Evolutionary conservation across 192 early-diverging fungal species (phyloP).

Genomic region (Mortierella hygrophila): DNA sequence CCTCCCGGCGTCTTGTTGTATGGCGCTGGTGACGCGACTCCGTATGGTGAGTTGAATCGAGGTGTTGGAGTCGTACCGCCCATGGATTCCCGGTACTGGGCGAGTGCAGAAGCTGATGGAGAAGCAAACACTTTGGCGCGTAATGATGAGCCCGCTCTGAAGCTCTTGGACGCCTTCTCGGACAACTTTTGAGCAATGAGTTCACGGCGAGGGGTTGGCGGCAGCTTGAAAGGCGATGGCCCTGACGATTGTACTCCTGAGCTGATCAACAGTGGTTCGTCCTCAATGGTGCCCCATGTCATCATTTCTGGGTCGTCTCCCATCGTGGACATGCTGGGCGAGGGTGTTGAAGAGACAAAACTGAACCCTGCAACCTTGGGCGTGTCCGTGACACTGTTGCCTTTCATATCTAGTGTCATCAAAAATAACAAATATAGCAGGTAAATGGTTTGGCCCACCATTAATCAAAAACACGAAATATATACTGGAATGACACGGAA

Average conservation of each 20-base stretch:
- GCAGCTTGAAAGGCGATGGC: slow-evolving; percentile 66
- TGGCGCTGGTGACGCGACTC: slow-evolving; percentile 1
- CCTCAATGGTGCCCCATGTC: slow-evolving; percentile 91
- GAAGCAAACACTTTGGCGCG: slow-evolving; percentile 41
- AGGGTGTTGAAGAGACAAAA: slow-evolving; percentile 79
- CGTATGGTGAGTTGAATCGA: slow-evolving; percentile 30
- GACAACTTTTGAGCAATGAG: slow-evolving; percentile 70
- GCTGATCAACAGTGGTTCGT: slow-evolving; percentile 78
- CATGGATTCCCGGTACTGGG: slow-evolving; percentile 30
- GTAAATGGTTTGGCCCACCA: neutral
- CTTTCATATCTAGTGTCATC: slow-evolving; percentile 60
- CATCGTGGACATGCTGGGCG: slow-evolving; percentile 71
- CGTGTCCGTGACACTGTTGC: slow-evolving; percentile 64
- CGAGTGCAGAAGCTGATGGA: slow-evolving; percentile 26
- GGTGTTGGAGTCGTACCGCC: slow-evolving; percentile 39
- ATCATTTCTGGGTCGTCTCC: slow-evolving; percentile 76
- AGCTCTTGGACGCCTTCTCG: slow-evolving; percentile 70
- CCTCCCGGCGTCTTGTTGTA: neutral
- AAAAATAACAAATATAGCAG: neutral
- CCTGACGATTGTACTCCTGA: slow-evolving; percentile 25
- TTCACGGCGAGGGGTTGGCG: slow-evolving; percentile 75
- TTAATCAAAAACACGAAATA: neutral
- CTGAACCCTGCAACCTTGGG: slow-evolving; percentile 70
- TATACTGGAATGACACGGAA: neutral
- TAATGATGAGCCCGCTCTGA: slow-evolving; percentile 47